Evolutionary conservation across 2,329 filamentous ascomycete species (phyloP).

Genomic region (Fusarium poae): DNA sequence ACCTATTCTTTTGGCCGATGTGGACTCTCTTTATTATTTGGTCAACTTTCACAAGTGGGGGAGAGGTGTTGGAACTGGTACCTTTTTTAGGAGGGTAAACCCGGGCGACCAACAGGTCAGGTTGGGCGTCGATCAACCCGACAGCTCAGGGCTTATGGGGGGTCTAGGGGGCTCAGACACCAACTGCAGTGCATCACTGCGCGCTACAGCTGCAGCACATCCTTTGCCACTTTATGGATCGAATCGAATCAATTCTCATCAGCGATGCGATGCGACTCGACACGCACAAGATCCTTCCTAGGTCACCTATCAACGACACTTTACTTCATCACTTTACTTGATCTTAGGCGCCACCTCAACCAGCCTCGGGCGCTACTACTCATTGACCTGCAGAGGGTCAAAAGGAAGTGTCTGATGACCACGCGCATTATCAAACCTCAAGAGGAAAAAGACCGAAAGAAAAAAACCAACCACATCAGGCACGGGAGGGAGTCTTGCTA

Average conservation of each 20-base stretch:
- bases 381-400: slow-evolving; percentile 7
- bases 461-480: slow-evolving; percentile 26
- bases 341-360: slow-evolving; percentile 38
- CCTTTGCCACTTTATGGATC: slow-evolving; percentile 23
- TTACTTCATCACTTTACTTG: not conserved
- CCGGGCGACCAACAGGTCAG: not conserved
- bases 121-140: slow-evolving; percentile 20
- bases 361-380: slow-evolving; percentile 29
- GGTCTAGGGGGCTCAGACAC: slow-evolving; percentile 15
- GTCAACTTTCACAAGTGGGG: not conserved
- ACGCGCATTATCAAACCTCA: slow-evolving; percentile 3
- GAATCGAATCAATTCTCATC: not conserved
- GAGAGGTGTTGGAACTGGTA: slow-evolving; percentile 21
- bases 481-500: slow-evolving; percentile 22
- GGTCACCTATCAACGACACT: slow-evolving; percentile 8
- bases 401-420: slow-evolving; percentile 31
- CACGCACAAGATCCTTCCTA: slow-evolving; percentile 14
- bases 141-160: slow-evolving; percentile 16
- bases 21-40: slow-evolving; percentile 18
- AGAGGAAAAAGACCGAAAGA: slow-evolving; percentile 1
- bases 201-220: not conserved
- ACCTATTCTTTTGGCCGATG: slow-evolving; percentile 38
- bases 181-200: not conserved
- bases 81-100: slow-evolving; percentile 27
- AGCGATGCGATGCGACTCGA: slow-evolving; percentile 4